Evolutionary conservation across 164 flowering plant genomes (phyloP), one percentile per base, ranked within the genome.

Genomic region (Macadamia tetraphylla): DNA sequence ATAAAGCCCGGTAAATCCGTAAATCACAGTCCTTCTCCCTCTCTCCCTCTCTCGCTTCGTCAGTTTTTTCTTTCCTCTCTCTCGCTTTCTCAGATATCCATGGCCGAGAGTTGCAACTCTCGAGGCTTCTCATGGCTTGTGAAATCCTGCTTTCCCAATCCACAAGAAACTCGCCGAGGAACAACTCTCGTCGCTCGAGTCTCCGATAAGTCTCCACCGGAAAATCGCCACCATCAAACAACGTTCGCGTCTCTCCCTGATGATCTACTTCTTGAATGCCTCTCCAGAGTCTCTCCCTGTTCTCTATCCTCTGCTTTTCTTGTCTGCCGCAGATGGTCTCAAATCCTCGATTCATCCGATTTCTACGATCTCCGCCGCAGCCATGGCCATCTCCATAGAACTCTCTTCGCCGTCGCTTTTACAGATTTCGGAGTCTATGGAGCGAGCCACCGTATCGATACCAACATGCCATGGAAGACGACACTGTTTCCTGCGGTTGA

Each of bases 91-190:
- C 13, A 60, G 51, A 3, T 1, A n/a, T 17, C 30, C 0, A 75
- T 75, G 77, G 64, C 73, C 57, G 82, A 84, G 52, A 78, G 68
- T 77, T 86, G 92, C 83, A 83, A 85, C 68, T 82, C 94, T 62
- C 81, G 91, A 53, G 88, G 83, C 67, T 83, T 91, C 76, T 78
- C 97, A 67, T 88, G 95, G 89, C 84, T 92, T 11, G 76, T 89
- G 76, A 92, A 89, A 74, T 87, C 95, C 11, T 92, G 97, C 76
- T 79, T 84, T 64, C 91, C 95, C 48, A 82, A 77, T 72, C 84
- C 79, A 60, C 73, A 73, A 23, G 75, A 80, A 29, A 4, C 64
- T 71, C 64, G 32, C 72, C 79, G 59, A 40, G 71, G 64, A 61
- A 49, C 75, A 66, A 14, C 78, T 55, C 15, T 44, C 15, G 13